Evolutionary conservation across 805 yeast species (phyloP).

Genomic region (Metschnikowia vanudenii): DNA sequence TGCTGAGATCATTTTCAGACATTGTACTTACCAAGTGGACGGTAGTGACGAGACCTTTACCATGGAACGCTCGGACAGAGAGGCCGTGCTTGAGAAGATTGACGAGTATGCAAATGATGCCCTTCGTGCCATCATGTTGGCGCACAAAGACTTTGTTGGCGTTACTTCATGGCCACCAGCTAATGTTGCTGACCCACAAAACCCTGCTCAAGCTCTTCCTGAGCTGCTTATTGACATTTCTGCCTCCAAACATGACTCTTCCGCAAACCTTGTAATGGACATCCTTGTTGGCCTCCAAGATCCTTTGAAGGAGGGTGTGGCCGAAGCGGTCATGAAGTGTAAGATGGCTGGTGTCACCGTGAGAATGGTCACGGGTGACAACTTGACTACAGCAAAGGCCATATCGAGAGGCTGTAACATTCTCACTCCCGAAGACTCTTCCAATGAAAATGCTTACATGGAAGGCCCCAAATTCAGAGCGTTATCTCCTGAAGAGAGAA

Average conservation of each 20-base stretch:
- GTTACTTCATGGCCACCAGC: conserved; percentile 65
- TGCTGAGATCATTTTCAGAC: conserved; percentile 75
- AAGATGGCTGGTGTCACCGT: conserved; percentile 90
- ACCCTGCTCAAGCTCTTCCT: conserved; percentile 42
- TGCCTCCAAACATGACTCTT: conserved; percentile 26
- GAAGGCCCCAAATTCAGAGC: conserved; percentile 91
- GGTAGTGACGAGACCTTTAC: conserved; percentile 26
- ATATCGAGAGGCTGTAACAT: conserved; percentile 88
- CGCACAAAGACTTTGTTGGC: conserved; percentile 65
- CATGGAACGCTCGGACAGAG: conserved; percentile 31
- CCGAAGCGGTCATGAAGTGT: conserved; percentile 85
- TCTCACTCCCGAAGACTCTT: conserved; percentile 48
- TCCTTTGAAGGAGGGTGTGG: conserved; percentile 87
- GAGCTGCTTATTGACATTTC: conserved; percentile 26
- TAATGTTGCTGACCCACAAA: conserved; percentile 33
- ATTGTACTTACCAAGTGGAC: conserved; percentile 47
- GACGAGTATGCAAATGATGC: conserved; percentile 72
- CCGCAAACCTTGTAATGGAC: conserved; percentile 30
- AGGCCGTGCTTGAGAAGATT: conserved; percentile 31
- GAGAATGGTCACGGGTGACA: conserved; percentile 98
- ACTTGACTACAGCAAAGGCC: conserved; percentile 85
- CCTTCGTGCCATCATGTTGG: conserved; percentile 84
- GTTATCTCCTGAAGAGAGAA: conserved; percentile 55
- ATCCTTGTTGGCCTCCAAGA: conserved; percentile 91
- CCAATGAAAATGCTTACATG: conserved; percentile 65